phyloP scores from a whole-genome alignment of 2,329 filamentous ascomycete species.

The Raffaelea deltoideospora region DNA sequence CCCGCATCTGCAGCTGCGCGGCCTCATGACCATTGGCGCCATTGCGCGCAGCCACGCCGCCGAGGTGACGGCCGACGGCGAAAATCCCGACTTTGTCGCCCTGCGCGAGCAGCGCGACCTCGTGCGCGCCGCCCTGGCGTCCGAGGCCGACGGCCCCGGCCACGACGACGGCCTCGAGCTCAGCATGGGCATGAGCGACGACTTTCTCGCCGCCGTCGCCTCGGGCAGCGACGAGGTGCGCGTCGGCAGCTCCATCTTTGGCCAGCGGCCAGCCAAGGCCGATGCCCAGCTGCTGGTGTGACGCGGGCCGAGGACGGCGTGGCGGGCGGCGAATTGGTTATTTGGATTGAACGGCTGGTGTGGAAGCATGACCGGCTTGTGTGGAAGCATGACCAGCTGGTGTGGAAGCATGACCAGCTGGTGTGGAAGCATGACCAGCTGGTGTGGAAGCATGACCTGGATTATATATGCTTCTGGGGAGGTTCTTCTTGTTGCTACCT shows the following conservation, averaged over 20 bases:
- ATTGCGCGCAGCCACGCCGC: constrained; percentile 71
- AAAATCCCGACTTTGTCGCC: constrained; percentile 77
- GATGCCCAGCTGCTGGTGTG: constrained; percentile 55
- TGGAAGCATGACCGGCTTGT: too few species aligned
- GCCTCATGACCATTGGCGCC: constrained; percentile 94
- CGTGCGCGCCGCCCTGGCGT: constrained; percentile 31
- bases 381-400: too few species aligned
- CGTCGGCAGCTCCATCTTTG: constrained; percentile 90
- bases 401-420: too few species aligned
- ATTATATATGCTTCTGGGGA: too few species aligned
- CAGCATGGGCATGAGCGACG: constrained; percentile 98
- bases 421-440: too few species aligned
- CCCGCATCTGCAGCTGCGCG: constrained; percentile 57
- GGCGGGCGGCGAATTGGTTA: too few species aligned
- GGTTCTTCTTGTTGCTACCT: too few species aligned
- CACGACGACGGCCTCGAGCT: constrained; percentile 46
- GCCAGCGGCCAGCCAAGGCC: constrained; percentile 60
- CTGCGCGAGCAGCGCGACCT: constrained; percentile 56
- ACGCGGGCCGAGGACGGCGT: neutral
- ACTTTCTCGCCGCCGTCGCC: constrained; percentile 77
- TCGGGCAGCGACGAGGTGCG: constrained; percentile 82
- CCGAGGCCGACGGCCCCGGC: constrained; percentile 31
- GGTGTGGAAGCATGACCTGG: too few species aligned
- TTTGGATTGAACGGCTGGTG: too few species aligned
- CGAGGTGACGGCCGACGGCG: constrained; percentile 57